These are phyloP conservation scores for Thecamonas trahens DNA, from an alignment of 78 protist genomes.

Conservation along the genomic window DNA sequence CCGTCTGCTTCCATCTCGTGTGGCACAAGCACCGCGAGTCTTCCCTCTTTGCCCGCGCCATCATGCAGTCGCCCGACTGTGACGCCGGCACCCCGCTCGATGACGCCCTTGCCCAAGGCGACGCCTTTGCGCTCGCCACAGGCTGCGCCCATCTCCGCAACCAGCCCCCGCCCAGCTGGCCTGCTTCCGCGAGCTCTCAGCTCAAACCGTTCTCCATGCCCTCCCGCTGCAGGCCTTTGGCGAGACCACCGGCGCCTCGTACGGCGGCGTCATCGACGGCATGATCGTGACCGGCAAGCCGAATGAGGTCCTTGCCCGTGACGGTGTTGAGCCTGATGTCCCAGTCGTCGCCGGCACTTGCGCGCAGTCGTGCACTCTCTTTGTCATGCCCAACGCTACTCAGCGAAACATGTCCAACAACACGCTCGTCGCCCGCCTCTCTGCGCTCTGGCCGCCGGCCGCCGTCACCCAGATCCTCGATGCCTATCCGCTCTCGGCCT, in stretches of 20 bases:
- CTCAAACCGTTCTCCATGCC: too few species aligned
- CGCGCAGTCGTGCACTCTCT: too few species aligned
- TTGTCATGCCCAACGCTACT: too few species aligned
- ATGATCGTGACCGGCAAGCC: too few species aligned
- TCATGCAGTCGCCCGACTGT: slow-evolving; percentile 21
- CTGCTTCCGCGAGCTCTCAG: slow-evolving; percentile 10
- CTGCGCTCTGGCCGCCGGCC: slow-evolving; percentile 19
- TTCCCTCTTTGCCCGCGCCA: slow-evolving; percentile 28
- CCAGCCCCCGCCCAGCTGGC: slow-evolving; percentile 30
- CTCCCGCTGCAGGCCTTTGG: too few species aligned
- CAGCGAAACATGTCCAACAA: slow-evolving; percentile 8
- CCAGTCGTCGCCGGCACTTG: too few species aligned
- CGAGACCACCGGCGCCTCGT: too few species aligned
- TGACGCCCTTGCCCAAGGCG: slow-evolving; percentile 37
- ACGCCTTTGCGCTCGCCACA: slow-evolving; percentile 2
- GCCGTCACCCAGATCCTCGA: neutral
- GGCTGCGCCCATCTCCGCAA: slow-evolving; percentile 27
- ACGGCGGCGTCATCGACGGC: too few species aligned
- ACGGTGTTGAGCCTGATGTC: too few species aligned
- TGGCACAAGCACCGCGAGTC: neutral
- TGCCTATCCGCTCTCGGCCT: too few species aligned
- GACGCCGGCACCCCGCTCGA: slow-evolving; percentile 13
- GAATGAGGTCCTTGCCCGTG: too few species aligned
- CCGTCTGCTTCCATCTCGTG: neutral
- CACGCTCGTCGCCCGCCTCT: slow-evolving; percentile 18